phyloP scores from a whole-genome alignment of 768 basidiomycete genomes.

The Lanmaoa pseudosensibilis region DNA sequence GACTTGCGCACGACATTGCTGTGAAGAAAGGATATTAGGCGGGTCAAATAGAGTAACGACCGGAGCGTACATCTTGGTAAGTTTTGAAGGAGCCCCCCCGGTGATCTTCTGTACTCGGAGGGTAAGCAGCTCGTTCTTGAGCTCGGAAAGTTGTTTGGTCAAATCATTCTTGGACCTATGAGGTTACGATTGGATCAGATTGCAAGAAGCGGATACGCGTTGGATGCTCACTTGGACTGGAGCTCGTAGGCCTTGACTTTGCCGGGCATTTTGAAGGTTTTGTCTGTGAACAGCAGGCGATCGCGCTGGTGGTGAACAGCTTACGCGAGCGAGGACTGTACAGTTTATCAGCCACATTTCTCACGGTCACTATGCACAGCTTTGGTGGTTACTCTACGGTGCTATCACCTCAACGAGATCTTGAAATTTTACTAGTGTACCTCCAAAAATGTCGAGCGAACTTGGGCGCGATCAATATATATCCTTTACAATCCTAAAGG shows the following conservation, averaged over 20 bases:
- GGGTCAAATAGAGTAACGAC: background rate
- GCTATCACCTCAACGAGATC: slow-evolving; percentile 42
- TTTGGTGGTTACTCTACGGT: background rate
- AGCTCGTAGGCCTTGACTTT: slow-evolving; percentile 97
- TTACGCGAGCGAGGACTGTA: slow-evolving; percentile 36
- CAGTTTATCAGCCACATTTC: slow-evolving; percentile 47
- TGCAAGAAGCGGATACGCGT: background rate
- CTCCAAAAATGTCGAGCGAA: slow-evolving; percentile 72
- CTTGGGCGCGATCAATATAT: slow-evolving; percentile 28
- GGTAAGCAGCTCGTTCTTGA: slow-evolving; percentile 92
- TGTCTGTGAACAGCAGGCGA: slow-evolving; percentile 34
- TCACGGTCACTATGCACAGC: slow-evolving; percentile 22
- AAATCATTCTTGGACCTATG: slow-evolving; percentile 94
- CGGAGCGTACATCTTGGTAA: slow-evolving; percentile 89
- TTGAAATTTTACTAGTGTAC: slow-evolving; percentile 58
- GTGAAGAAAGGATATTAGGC: background rate
- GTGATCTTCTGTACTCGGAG: slow-evolving; percentile 98
- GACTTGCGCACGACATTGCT: slow-evolving; percentile 98
- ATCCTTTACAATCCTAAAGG: background rate
- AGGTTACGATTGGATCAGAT: slow-evolving; percentile 12
- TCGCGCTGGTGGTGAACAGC: slow-evolving; percentile 29
- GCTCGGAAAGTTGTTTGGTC: slow-evolving; percentile 86
- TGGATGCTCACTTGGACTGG: slow-evolving; percentile 78
- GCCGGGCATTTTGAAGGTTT: slow-evolving; percentile 66
- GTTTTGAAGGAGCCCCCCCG: slow-evolving; percentile 91